These are phyloP conservation scores for Backusella tarrabulga DNA, from an alignment of 192 early-diverging fungal genomes.

Conservation along the genomic window DNA sequence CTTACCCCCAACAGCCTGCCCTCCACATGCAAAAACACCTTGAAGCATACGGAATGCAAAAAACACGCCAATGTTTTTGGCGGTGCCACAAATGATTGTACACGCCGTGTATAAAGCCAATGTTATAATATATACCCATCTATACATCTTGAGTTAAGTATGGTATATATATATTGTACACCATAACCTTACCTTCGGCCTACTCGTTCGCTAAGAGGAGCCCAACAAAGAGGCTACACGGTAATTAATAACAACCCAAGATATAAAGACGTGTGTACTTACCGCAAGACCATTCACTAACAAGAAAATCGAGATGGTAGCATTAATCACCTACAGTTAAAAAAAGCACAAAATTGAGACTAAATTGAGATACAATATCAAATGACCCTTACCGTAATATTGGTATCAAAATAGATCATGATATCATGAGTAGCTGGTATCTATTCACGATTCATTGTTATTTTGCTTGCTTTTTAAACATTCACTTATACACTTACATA, in stretches of 20 bases:
- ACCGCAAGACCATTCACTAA: conserved; percentile 5
- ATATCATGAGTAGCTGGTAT: neutral
- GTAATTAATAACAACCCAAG: neutral
- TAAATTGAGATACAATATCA: neutral
- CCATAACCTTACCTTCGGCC: conserved; percentile 15
- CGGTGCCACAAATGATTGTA: conserved; percentile 28
- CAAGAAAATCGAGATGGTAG: neutral
- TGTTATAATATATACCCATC: conserved; percentile 35
- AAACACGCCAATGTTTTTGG: conserved; percentile 28
- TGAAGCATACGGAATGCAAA: conserved; percentile 35
- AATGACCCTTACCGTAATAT: neutral
- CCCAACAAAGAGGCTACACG: conserved; percentile 18
- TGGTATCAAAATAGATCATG: neutral
- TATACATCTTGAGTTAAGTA: neutral
- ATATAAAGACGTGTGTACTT: neutral
- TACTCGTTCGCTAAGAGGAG: conserved; percentile 20
- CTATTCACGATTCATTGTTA: neutral
- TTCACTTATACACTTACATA: neutral
- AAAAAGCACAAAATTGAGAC: neutral
- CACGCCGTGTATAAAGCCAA: conserved; percentile 26
- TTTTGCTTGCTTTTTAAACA: neutral
- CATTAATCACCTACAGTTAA: neutral
- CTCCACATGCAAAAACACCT: conserved; percentile 27
- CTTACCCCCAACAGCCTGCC: conserved; percentile 25
- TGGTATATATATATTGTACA: neutral